Conservation (phyloP, 257 asterid species). For the Penstemon newberryi region DNA sequence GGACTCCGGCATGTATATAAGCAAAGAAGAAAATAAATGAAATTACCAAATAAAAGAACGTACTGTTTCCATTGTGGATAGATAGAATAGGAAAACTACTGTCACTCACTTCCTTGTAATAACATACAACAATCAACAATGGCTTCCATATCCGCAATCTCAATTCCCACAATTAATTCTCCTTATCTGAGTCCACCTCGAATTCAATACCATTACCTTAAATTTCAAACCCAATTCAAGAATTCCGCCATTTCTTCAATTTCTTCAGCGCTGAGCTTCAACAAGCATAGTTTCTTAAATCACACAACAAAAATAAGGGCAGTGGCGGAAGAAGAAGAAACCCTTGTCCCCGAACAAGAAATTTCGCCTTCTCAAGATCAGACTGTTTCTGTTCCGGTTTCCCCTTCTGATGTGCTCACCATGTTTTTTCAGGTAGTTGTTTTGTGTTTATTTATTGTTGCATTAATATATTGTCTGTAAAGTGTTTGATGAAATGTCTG, state of each 20-base stretch:
- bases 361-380: slow-evolving; percentile 42
- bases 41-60: too few relatives aligned
- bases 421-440: slow-evolving; percentile 73
- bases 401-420: slow-evolving; percentile 84
- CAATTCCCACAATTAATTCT: slow-evolving; percentile 32
- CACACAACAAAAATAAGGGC: slow-evolving; percentile 36
- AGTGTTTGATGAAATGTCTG: slow-evolving; percentile 36
- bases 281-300: slow-evolving; percentile 23
- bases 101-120: too few relatives aligned
- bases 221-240: slow-evolving; percentile 26
- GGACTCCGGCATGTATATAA: too few relatives aligned
- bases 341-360: slow-evolving; percentile 32
- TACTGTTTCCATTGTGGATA: too few relatives aligned
- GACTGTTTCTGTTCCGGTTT: slow-evolving; percentile 79
- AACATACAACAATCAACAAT: slow-evolving; percentile 28
- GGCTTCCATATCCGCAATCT: slow-evolving; percentile 55
- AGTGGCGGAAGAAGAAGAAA: slow-evolving; percentile 49
- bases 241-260: slow-evolving; percentile 20
- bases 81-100: too few relatives aligned
- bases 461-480: neutral
- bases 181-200: slow-evolving; percentile 23
- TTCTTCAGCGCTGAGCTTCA: slow-evolving; percentile 29
- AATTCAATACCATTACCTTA: slow-evolving; percentile 31
- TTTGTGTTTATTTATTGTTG: neutral
- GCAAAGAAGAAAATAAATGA: too few relatives aligned